A percentile compares a stretch with the other conserved stretches of the same genome.
phyloP scores from a whole-genome alignment of 1,284 basidiomycete species.

The Mrakiaceae sp. region DNA sequence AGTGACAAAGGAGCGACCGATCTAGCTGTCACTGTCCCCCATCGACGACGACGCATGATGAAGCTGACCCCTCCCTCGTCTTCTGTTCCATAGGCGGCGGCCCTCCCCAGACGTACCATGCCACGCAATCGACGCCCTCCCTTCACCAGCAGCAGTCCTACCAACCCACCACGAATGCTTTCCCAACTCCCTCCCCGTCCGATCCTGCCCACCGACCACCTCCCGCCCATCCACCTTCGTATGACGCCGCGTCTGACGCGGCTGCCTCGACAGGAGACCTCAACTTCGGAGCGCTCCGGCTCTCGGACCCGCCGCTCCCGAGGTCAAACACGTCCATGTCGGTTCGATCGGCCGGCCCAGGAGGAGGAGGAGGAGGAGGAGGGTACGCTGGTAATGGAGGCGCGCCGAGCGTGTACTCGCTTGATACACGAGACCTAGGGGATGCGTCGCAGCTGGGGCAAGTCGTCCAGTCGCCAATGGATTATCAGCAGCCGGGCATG shows the following conservation, averaged over 20 bases:
- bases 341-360: conserved; percentile 3
- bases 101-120: neutral
- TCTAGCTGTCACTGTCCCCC: neutral
- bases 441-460: too few species aligned
- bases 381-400: neutral
- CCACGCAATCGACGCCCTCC: neutral
- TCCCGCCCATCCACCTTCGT: neutral
- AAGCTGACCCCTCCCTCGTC: neutral
- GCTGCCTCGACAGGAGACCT: neutral
- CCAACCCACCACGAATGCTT: neutral
- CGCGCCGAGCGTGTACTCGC: neutral
- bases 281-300: conserved; percentile 5
- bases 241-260: neutral
- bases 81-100: neutral
- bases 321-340: conserved; percentile 14
- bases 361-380: conserved; percentile 6
- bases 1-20: neutral
- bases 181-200: neutral
- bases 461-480: too few species aligned
- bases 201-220: neutral
- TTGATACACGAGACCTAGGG: too few species aligned
- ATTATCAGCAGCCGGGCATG: too few species aligned
- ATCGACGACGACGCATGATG: neutral
- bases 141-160: neutral
- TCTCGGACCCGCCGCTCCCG: conserved; percentile 13